phyloP scores from a whole-genome alignment of 2,329 filamentous ascomycete species.

The Cercospora citrullina region DNA sequence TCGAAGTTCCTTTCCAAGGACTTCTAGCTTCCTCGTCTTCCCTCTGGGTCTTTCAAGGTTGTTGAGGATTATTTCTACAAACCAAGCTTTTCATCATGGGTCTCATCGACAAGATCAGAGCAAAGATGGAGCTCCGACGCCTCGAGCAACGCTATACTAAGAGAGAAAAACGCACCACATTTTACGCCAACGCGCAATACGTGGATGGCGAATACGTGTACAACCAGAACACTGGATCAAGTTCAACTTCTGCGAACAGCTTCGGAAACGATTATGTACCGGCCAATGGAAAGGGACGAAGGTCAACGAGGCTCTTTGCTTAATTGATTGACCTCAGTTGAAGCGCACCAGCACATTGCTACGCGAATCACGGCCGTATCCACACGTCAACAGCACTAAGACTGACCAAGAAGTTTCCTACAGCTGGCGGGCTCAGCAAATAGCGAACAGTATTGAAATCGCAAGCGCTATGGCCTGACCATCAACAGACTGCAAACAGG shows the following conservation, averaged over 20 bases:
- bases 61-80: background rate
- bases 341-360: background rate
- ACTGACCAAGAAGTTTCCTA: background rate
- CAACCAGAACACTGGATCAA: conserved; percentile 38
- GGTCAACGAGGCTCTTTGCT: background rate
- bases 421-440: background rate
- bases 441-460: background rate
- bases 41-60: background rate
- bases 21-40: background rate
- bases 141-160: conserved; percentile 94
- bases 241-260: conserved; percentile 24
- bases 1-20: background rate
- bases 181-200: conserved; percentile 85
- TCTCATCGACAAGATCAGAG: conserved; percentile 73
- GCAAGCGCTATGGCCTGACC: background rate
- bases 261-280: conserved; percentile 20
- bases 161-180: conserved; percentile 84
- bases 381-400: background rate
- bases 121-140: conserved; percentile 87
- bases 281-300: conserved; percentile 1
- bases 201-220: conserved; percentile 96
- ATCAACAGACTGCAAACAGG: background rate
- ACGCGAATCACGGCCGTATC: background rate
- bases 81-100: conserved; percentile 50
- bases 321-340: background rate